Evolutionary conservation across 2,329 filamentous ascomycete genomes (phyloP).

Genomic region (Fusarium sterilihyphosum): DNA sequence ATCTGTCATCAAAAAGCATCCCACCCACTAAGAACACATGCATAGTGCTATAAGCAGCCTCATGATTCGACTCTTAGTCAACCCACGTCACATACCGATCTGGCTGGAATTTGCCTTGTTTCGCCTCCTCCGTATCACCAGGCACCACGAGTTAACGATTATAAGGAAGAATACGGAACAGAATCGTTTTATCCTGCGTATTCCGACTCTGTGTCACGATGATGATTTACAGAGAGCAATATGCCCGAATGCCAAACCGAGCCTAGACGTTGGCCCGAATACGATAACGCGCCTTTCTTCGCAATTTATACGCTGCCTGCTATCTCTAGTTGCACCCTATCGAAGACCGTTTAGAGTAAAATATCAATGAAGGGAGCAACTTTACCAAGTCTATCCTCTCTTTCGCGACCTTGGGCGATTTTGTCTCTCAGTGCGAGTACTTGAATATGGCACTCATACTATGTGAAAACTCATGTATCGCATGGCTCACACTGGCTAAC

Average conservation of each 20-base stretch:
- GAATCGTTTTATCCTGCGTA: not conserved
- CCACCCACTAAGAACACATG: not conserved
- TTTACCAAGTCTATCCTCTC: not conserved
- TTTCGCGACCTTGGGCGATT: not conserved
- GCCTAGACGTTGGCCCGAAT: not conserved
- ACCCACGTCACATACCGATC: not conserved
- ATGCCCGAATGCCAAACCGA: not conserved
- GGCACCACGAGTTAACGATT: not conserved
- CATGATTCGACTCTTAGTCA: constrained; percentile 7
- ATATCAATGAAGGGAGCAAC: not conserved
- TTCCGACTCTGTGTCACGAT: not conserved
- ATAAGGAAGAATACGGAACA: not conserved
- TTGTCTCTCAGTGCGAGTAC: not conserved
- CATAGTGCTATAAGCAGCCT: not conserved
- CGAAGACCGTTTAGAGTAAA: accelerated
- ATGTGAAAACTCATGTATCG: not conserved
- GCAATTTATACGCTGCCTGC: too few relatives aligned
- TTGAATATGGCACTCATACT: not conserved
- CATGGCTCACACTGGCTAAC: not conserved
- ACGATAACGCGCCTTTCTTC: not conserved
- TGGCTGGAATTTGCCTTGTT: not conserved
- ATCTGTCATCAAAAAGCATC: constrained; percentile 6
- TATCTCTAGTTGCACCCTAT: too few relatives aligned
- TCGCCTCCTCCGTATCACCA: too few relatives aligned
- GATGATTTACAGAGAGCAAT: not conserved